A percentile compares a stretch with the other conserved stretches of the same genome.
Evolutionary conservation across 345 rosid species (phyloP).

Genomic region (Rhodamnia rubescens): DNA sequence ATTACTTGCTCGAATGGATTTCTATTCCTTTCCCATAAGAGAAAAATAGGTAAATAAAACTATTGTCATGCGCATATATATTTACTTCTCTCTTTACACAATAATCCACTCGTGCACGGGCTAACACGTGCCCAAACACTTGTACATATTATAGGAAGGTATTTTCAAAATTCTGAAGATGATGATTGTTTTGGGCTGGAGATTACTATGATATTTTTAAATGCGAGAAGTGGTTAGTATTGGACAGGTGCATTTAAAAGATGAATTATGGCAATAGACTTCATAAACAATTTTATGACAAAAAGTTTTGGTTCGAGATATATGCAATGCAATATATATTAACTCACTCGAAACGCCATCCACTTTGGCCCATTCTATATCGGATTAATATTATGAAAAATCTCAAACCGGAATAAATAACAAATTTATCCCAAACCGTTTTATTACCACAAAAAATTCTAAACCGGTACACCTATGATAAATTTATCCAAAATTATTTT

Average conservation of each 20-base stretch:
- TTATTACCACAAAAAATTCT: too few relatives aligned
- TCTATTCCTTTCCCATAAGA: too few relatives aligned
- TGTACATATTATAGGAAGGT: background rate
- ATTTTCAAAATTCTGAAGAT: background rate
- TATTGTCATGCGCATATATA: too few relatives aligned
- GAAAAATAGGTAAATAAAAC: too few relatives aligned
- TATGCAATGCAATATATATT: background rate
- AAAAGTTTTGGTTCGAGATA: background rate
- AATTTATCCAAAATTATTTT: too few relatives aligned
- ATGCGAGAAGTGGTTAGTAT: background rate
- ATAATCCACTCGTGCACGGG: too few relatives aligned
- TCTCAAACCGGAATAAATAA: too few relatives aligned
- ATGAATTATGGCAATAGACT: background rate
- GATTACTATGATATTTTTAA: background rate
- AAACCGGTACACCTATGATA: too few relatives aligned
- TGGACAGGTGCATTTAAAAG: background rate
- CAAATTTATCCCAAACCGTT: too few relatives aligned
- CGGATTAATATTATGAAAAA: too few relatives aligned
- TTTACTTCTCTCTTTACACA: background rate
- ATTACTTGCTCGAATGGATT: too few relatives aligned
- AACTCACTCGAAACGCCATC: background rate
- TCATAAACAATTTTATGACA: background rate
- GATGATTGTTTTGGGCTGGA: background rate
- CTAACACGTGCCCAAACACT: fast-evolving
- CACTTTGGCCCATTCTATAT: too few relatives aligned